Conservation (phyloP, 257 asterid species). For the Osmanthus fragrans region DNA sequence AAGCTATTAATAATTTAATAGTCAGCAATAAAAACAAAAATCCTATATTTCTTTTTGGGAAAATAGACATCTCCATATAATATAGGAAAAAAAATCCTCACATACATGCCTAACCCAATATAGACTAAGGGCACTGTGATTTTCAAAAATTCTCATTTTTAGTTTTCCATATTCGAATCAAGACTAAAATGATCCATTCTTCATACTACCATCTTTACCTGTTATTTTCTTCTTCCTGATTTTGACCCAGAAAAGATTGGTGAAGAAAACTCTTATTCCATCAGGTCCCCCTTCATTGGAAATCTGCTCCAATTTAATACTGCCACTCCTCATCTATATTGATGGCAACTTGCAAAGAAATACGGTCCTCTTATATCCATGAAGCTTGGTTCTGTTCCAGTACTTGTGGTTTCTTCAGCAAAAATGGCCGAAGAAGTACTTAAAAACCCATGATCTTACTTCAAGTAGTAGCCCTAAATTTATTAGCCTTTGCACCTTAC, state of each 20-base stretch:
- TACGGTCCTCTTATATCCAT: slow-evolving; percentile 39
- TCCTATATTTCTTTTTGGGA: no score
- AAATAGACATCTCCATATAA: no score
- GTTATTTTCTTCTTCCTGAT: slow-evolving; percentile 10
- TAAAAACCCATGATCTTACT: slow-evolving; percentile 25
- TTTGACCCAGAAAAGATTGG: not conserved
- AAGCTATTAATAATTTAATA: no score
- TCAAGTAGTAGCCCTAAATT: slow-evolving; percentile 35
- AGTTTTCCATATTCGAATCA: not conserved
- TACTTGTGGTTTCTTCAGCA: slow-evolving; percentile 32
- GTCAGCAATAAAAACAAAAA: no score
- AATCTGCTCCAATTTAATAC: slow-evolving; percentile 35
- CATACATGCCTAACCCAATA: no score
- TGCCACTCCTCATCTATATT: slow-evolving; percentile 31
- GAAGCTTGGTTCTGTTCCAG: slow-evolving; percentile 27
- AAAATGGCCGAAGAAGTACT: slow-evolving; percentile 24
- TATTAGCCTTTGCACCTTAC: slow-evolving; percentile 34
- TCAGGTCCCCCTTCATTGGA: slow-evolving; percentile 43
- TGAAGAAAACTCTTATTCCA: not conserved
- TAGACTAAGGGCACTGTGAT: not conserved
- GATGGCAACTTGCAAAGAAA: slow-evolving; percentile 20
- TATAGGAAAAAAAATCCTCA: no score
- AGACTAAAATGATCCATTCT: slow-evolving; percentile 4
- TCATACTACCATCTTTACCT: slow-evolving; percentile 6
- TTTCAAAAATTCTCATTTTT: not conserved